These are phyloP conservation scores for Chlorokybus atmophyticus DNA, from an alignment of 139 green algal genomes.

Conservation along the genomic window DNA sequence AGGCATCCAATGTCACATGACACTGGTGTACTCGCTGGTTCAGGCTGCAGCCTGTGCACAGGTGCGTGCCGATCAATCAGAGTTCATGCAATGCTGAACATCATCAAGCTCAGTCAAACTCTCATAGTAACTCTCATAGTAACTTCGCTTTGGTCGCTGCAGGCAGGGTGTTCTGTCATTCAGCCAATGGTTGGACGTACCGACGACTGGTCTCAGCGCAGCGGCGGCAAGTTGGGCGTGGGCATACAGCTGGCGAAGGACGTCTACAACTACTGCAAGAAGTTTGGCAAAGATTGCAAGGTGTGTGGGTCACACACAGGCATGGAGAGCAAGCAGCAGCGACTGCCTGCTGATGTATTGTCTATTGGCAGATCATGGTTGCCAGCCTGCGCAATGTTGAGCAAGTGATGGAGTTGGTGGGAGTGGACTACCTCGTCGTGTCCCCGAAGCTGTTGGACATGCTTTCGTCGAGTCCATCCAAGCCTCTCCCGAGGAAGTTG, in stretches of 20 bases:
- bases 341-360: too few relatives aligned
- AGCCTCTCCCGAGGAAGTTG: too few relatives aligned
- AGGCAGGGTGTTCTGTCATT: conserved; percentile 12
- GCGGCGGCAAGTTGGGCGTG: background rate
- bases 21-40: conserved; percentile 11
- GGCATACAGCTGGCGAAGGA: background rate
- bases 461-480: too few relatives aligned
- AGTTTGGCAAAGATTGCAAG: background rate
- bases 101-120: too few relatives aligned
- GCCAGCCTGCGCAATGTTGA: conserved; percentile 5
- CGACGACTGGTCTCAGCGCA: conserved; percentile 17
- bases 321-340: too few relatives aligned
- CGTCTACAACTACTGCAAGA: background rate
- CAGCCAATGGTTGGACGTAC: conserved; percentile 13
- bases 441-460: background rate
- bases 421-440: background rate
- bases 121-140: too few relatives aligned
- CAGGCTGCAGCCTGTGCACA: conserved; percentile 10
- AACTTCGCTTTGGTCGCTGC: too few relatives aligned
- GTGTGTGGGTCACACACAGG: background rate
- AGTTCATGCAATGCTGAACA: too few relatives aligned
- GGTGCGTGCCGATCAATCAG: too few relatives aligned
- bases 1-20: conserved; percentile 16
- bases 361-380: conserved; percentile 11
- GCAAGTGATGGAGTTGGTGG: background rate